Evolutionary conservation across 2,329 filamentous ascomycete genomes (phyloP), one percentile per base, ranked within the genome.

Genomic region (Lithohypha guttulata): DNA sequence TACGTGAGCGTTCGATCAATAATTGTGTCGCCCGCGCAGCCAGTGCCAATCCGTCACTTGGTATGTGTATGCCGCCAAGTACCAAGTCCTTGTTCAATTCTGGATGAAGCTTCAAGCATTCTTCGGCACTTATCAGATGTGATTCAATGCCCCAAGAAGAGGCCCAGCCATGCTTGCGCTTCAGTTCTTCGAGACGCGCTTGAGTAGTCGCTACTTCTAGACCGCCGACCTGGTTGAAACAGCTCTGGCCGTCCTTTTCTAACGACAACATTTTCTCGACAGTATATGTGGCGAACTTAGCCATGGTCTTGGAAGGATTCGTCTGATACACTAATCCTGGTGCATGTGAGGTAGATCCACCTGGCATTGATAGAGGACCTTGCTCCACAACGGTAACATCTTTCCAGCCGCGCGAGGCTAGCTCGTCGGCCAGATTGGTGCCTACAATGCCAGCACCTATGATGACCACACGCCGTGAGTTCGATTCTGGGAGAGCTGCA

Each of bases 391-490:
- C 75, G 13, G 75, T 79, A 54, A 79, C 75, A 54, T 78, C 58
- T 39, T 55, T 68, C 74, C 75, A 79, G 61, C 76, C 76, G 51
- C 73, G 68, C 17, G 65, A 63, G 48, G 75, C 65, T 51, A 79
- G 66, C 63, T 79, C 75, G 49, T 79, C 75, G 34, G 75, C 75
- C 34, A 79, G 58, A 43, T 79, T 79, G 42, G 68, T 66, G 32
- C 75, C 75, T 42, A 79, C 75, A 42, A 79, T 78, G 33, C 75
- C 75, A 35, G 75, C 75, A 25, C 75, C 75, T 43, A 76, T 73
- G 44, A 77, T 73, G 42, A 76, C 69, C 44, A 77, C 69, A 48
- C 64, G 59, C n/a, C 26, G n/a, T 14, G 26, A 14, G 26, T 28
- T 11, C 8, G 23, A n/a, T 7, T 8, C 23, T 7, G 23, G n/a